phyloP scores from a whole-genome alignment of 2,329 filamentous ascomycete species.

The Aureobasidium sp. region DNA sequence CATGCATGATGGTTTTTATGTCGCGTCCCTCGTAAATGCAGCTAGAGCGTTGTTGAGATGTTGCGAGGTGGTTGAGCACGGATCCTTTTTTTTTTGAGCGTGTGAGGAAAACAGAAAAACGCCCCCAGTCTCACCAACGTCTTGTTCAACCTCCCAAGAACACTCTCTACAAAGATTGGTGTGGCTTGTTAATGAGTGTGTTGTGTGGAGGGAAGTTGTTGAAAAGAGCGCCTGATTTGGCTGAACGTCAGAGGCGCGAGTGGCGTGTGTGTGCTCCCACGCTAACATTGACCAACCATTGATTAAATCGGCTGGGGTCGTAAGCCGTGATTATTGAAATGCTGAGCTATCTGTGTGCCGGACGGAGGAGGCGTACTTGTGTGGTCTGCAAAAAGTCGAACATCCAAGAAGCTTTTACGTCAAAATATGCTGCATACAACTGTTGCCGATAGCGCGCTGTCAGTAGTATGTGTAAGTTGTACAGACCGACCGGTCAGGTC shows the following conservation, averaged over 20 bases:
- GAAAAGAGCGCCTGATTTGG: constrained; percentile 6
- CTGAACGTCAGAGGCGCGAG: constrained; percentile 7
- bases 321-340: not conserved
- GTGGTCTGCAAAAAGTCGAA: not conserved
- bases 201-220: constrained; percentile 1
- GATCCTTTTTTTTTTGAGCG: not conserved
- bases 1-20: not conserved
- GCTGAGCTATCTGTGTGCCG: not conserved
- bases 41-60: not conserved
- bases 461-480: not conserved
- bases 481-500: not conserved
- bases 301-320: not conserved
- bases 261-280: constrained; percentile 1
- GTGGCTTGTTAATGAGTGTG: not conserved
- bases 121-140: constrained; percentile 5
- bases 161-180: not conserved
- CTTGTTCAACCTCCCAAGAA: not conserved
- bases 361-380: not conserved
- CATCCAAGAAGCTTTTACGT: not conserved
- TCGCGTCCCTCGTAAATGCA: not conserved
- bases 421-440: not conserved
- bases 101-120: not conserved
- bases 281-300: not conserved
- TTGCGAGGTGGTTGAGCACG: not conserved
- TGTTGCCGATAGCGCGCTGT: not conserved